phyloP scores from a whole-genome alignment of 2,329 filamentous ascomycete species.

The Alternaria consortialis region DNA sequence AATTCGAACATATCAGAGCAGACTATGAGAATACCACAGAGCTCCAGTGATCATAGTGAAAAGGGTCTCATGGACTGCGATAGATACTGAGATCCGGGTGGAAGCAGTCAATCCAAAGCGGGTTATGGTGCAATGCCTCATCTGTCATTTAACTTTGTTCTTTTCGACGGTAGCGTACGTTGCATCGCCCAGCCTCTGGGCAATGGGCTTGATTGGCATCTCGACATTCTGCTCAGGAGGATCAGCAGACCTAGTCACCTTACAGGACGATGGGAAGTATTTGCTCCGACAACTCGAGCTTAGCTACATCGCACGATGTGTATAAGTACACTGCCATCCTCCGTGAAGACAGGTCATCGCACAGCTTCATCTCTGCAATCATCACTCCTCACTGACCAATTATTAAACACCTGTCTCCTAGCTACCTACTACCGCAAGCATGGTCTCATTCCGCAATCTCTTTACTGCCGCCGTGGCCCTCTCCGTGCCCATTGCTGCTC shows the following conservation, averaged over 20 bases:
- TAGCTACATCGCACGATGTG: not conserved
- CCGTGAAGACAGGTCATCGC: conserved; percentile 6
- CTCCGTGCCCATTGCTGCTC: conserved; percentile 18
- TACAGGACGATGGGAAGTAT: not conserved
- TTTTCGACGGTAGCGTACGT: not conserved
- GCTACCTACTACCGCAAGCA: conserved; percentile 10
- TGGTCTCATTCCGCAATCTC: conserved; percentile 28
- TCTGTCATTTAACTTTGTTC: not conserved
- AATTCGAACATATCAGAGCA: not conserved
- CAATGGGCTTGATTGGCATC: conserved; percentile 2
- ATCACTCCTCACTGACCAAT: conserved; percentile 5
- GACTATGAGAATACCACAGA: not conserved
- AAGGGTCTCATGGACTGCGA: not conserved
- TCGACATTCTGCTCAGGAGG: conserved; percentile 3
- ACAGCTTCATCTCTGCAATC: conserved; percentile 12
- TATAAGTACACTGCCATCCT: conserved; percentile 12
- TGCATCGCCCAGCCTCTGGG: not conserved
- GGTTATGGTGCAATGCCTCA: not conserved
- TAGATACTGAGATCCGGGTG: not conserved
- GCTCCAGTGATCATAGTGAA: not conserved
- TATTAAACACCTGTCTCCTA: not conserved
- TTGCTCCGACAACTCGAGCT: not conserved
- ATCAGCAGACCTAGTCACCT: conserved; percentile 7
- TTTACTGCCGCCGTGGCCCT: conserved; percentile 23
- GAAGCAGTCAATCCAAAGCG: not conserved